Conservation (phyloP, 2,329 filamentous ascomycete species). For the Pyricularia pennisetigena region DNA sequence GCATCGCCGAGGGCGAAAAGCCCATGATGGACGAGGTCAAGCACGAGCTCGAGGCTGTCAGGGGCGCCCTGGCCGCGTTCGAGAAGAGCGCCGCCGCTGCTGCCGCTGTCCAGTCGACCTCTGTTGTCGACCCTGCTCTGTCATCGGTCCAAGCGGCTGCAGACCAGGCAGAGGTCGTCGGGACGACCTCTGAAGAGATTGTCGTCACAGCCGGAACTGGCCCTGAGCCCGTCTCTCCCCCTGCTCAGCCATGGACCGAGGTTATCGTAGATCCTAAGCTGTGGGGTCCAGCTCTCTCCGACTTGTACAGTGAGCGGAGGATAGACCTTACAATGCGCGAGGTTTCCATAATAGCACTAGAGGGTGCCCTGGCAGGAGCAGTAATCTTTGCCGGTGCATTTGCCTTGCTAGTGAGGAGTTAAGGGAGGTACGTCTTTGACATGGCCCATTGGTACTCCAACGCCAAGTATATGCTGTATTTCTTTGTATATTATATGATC, state of each 20-base stretch:
- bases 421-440: not conserved
- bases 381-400: slow-evolving; percentile 45
- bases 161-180: not conserved
- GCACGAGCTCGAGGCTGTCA: slow-evolving; percentile 27
- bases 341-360: slow-evolving; percentile 57
- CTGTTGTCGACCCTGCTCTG: not conserved
- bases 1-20: slow-evolving; percentile 72
- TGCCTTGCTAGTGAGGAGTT: slow-evolving; percentile 33
- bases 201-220: not conserved
- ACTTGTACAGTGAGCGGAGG: slow-evolving; percentile 56
- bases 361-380: slow-evolving; percentile 59
- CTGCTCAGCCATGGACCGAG: slow-evolving; percentile 28
- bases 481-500: not conserved
- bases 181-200: not conserved
- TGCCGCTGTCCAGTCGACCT: slow-evolving; percentile 1
- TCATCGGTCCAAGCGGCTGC: not conserved
- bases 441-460: not conserved
- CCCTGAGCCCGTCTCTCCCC: not conserved
- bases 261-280: slow-evolving; percentile 27
- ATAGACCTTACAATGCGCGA: slow-evolving; percentile 59
- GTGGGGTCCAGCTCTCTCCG: slow-evolving; percentile 40
- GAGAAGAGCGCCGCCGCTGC: slow-evolving; percentile 4
- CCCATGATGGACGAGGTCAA: slow-evolving; percentile 39
- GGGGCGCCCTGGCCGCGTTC: slow-evolving; percentile 15
- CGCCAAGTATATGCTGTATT: not conserved